A percentile compares a stretch with the other conserved stretches of the same genome.
Conservation (phyloP, 768 basidiomycete genomes). For the Fomitopsis pulvina region DNA sequence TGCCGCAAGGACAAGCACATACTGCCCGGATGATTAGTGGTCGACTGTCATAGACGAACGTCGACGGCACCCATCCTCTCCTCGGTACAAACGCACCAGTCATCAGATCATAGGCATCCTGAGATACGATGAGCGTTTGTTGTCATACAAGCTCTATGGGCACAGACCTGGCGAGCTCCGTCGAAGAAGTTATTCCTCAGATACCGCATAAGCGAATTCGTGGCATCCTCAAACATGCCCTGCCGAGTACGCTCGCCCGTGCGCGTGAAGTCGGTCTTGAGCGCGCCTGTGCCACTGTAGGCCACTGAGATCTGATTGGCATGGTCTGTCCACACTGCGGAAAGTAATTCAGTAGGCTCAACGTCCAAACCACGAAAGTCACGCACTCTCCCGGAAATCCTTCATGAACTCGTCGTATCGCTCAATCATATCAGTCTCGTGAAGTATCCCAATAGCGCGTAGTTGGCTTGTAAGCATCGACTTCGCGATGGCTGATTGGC, state of each 20-base stretch:
- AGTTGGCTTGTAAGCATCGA: constrained; percentile 80
- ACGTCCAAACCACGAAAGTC: not conserved
- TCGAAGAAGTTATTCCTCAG: constrained; percentile 97
- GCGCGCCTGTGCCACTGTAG: constrained; percentile 90
- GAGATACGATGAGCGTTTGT: constrained; percentile 1
- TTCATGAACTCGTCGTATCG: constrained; percentile 73
- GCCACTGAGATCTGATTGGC: constrained; percentile 86
- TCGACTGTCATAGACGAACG: constrained; percentile 70
- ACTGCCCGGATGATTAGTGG: constrained; percentile 84
- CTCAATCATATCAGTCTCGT: constrained; percentile 67
- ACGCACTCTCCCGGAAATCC: constrained; percentile 85
- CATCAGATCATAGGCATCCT: constrained; percentile 94
- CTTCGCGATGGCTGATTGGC: constrained; percentile 86
- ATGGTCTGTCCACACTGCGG: constrained; percentile 93
- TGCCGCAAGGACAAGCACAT: constrained; percentile 23
- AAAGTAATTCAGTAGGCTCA: constrained; percentile 1
- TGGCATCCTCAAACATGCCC: constrained; percentile 78
- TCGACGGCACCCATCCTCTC: constrained; percentile 59
- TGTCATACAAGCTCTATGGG: not conserved
- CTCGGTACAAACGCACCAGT: constrained; percentile 89
- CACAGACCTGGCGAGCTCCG: constrained; percentile 73
- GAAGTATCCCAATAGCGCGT: constrained; percentile 62
- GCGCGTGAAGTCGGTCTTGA: constrained; percentile 95
- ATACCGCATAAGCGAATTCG: constrained; percentile 81
- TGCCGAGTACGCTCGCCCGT: constrained; percentile 83